Base-by-base conservation (phyloP, 129 eudicot species). In the Flaveria sonorensis region DNA sequence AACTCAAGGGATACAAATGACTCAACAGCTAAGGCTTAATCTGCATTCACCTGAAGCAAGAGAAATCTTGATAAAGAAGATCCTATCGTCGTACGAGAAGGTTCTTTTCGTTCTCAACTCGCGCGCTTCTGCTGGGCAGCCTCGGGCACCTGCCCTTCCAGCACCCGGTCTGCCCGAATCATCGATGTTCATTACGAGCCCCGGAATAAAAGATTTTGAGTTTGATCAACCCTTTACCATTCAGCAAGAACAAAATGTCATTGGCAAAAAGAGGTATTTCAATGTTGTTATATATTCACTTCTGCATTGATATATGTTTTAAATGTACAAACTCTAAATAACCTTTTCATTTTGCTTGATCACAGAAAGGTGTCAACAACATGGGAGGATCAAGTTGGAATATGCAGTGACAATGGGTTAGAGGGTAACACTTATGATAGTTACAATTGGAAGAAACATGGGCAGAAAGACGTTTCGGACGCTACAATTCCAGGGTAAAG, bases 361-460 rank as follows among this genome's bases (percentile, higher is more conserved):
- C 20, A 86, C 89, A 94, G 98, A 83, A 94, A 94, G 86, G 55
- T 70, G 66, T 45, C 77, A 70, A 81, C 87, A 2, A 81, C 79
- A 18, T 82, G 96, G 96, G 88, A 87, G 28, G 81, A 88, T 6
- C 85, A 88, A 53, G 92, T 83, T 78, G 86, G 78, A 80, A 71
- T 84, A 15, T 79, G 65, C 75, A 75, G 73, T 20, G 91, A 77
- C 20, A 81, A 78, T 83, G 88, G 89, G 14, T 75, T 83, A 21
- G 93, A 87, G 81, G 90, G 86, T 10, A 84, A 92, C 47, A 75
- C 66, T 46, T 81, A 89, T 12, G 97, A 92, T 65, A 86, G 93
- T 40, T 83, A 84, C 64, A 87, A 90, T 62, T 92, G 97, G 96
- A 92, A 93, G 81, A 89, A 92, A 74, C 85, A 92, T 72, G 97